Evolutionary conservation across 164 flowering plant species (phyloP).

Genomic region (Tinospora cordifolia): DNA sequence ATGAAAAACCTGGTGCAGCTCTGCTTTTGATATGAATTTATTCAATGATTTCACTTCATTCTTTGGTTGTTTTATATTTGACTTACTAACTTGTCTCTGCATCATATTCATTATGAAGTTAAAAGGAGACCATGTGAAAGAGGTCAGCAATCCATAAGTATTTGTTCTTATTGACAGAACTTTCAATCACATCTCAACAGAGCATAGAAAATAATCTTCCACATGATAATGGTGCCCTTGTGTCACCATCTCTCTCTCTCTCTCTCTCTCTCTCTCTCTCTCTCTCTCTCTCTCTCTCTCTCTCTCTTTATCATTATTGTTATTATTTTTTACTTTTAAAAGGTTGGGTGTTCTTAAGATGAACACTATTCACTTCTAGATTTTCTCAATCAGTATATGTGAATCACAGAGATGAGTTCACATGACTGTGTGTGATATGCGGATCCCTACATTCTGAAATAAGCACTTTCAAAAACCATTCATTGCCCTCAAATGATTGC

Average conservation of each 20-base stretch:
- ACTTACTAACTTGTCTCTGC: not conserved
- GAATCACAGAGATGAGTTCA: not conserved
- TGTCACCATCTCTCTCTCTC: no score
- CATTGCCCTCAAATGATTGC: constrained; percentile 1
- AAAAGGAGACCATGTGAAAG: constrained; percentile 13
- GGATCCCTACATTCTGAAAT: constrained; percentile 3
- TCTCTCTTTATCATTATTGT: no score
- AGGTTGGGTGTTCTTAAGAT: no score
- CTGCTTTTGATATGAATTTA: not conserved
- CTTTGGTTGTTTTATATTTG: not conserved
- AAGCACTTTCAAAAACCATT: not conserved
- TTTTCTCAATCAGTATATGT: not conserved
- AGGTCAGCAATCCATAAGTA: constrained; percentile 10
- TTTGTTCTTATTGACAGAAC: constrained; percentile 1
- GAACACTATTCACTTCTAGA: no score
- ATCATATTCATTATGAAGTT: not conserved
- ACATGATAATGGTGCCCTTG: constrained; percentile 18
- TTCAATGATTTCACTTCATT: not conserved
- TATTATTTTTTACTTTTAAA: no score
- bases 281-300: no score
- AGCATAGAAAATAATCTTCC: constrained; percentile 18
- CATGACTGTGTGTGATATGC: constrained; percentile 4
- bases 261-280: no score
- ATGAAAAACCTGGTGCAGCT: not conserved
- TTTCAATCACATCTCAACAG: constrained; percentile 18